Evolutionary conservation across 2,329 filamentous ascomycete species (phyloP), one percentile per base, ranked within the genome.

Genomic region (Cryphonectria radicalis): DNA sequence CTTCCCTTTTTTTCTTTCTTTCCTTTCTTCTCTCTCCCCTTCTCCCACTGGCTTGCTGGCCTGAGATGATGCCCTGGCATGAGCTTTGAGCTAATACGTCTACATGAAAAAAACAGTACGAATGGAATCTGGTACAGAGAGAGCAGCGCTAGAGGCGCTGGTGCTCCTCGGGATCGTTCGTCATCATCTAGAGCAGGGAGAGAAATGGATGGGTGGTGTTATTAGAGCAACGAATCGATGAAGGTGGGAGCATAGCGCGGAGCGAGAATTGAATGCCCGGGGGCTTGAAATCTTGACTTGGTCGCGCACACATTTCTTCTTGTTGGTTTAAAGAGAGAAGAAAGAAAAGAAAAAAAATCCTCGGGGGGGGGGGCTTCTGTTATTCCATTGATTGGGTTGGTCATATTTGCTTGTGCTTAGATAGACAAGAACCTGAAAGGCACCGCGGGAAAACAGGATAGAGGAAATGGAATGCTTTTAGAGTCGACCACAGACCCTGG

Each of bases 41-140:
- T 11, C 37, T 4, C 2, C 4, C 28, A 25, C 3, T 7, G 10
- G 3, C 11, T 28, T 28, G 28, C 28, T 43, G 62, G n/a, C 35
- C 3, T 28, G 25, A 62, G 17, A 7, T 32, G 17, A 7, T 32
- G 25, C 17, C 25, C 25, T 59, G 32, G 50, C n/a, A 3, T n/a
- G 64, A 14, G n/a, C 50, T 7, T 22, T 50, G 19, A 25, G 14
- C 4, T 65, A 32, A 63, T 11, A 8, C 8, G 40, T 64, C 4
- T 28, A 37, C 10, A n/a, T 28, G 0, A 59, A 32, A 0, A 0
- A 32, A 32, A 32, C 66, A 90, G 89, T 90, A 88, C 76, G 88
- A 91, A 78, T 91, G 89, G 89, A 89, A 86, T 73, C 80, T 90
- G 75, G 82, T 87, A n/a, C 86, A 86, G 74, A 81, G 84, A 75